A percentile compares a stretch with the other conserved stretches of the same genome.
These are phyloP conservation scores for Septoria linicola DNA, from an alignment of 2,329 filamentous ascomycete species.

Conservation along the genomic window DNA sequence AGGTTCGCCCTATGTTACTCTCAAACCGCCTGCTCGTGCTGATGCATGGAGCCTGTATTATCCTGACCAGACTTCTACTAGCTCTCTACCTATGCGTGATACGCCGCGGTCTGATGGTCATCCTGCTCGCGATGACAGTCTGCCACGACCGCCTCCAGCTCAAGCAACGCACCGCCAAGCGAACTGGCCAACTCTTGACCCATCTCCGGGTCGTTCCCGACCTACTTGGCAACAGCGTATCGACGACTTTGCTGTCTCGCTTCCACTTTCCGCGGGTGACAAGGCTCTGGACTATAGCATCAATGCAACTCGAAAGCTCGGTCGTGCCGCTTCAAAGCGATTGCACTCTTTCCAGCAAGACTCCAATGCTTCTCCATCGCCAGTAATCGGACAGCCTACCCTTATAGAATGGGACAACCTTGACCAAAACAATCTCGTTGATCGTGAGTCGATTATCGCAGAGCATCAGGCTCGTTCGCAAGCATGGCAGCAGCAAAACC, in stretches of 20 bases:
- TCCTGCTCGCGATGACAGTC: slow-evolving; percentile 2
- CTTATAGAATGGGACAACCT: background rate
- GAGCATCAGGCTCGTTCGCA: no score
- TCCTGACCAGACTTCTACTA: background rate
- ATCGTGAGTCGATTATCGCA: no score
- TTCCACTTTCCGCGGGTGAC: slow-evolving; percentile 1
- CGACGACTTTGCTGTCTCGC: background rate
- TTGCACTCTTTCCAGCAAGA: background rate
- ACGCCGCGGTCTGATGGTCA: background rate
- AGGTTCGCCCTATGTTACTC: background rate
- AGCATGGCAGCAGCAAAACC: no score
- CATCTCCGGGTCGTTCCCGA: background rate
- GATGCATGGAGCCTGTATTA: background rate
- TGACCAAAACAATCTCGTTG: no score
- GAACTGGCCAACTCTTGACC: slow-evolving; percentile 1
- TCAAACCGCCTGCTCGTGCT: background rate
- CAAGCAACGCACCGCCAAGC: background rate
- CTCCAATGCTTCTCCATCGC: background rate
- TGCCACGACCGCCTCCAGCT: background rate
- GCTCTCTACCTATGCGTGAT: background rate
- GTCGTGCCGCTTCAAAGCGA: background rate
- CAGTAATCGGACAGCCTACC: background rate
- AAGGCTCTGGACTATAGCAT: background rate
- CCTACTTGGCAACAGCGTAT: background rate
- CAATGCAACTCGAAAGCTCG: background rate